Evolutionary conservation across 148 eudicot species (phyloP).

Genomic region (Vaccinium macrocarpon): DNA sequence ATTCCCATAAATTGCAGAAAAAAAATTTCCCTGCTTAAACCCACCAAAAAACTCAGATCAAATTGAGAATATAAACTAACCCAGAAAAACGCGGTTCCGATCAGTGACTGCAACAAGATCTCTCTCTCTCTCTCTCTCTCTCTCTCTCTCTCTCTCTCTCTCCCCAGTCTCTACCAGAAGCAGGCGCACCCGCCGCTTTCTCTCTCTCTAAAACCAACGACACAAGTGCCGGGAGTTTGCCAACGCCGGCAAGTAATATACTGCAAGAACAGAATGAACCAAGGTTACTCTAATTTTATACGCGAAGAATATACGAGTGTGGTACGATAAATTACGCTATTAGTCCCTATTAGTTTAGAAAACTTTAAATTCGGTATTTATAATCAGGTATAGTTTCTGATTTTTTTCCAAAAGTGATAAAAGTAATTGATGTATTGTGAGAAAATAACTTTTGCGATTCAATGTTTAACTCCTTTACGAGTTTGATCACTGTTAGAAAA

Average conservation of each 20-base stretch:
- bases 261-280: neutral
- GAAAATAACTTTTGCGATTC: too few species aligned
- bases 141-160: neutral
- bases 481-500: too few species aligned
- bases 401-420: neutral
- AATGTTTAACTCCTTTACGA: too few species aligned
- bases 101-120: neutral
- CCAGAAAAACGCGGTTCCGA: conserved; percentile 13
- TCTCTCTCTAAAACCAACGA: neutral
- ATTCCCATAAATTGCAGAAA: neutral
- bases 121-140: neutral
- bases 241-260: neutral
- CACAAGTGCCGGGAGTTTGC: too few species aligned
- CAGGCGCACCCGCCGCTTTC: neutral
- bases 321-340: neutral
- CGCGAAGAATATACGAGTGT: too few species aligned
- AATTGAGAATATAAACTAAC: conserved; percentile 14
- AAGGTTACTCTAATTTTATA: neutral
- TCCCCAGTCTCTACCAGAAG: neutral
- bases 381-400: neutral
- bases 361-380: too few species aligned
- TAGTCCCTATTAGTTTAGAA: too few species aligned
- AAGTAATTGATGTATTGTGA: too few species aligned
- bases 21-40: neutral
- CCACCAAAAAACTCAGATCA: neutral